These are phyloP conservation scores for Eimeria necatrix DNA, from an alignment of 169 alveolate species.

Conservation along the genomic window DNA sequence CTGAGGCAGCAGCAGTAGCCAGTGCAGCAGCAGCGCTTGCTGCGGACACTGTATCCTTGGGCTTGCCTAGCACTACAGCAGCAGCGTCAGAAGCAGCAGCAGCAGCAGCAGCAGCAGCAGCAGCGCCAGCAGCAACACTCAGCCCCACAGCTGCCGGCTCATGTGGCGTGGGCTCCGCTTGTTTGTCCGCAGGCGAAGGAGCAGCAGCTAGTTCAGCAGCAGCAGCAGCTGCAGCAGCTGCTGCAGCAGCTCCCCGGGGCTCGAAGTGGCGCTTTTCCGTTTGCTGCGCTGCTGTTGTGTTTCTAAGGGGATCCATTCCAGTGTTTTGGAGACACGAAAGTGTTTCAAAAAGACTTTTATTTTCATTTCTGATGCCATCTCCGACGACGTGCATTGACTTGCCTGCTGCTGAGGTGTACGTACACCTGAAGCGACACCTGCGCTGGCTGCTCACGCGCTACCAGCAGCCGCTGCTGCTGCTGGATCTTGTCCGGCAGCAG, in stretches of 20 bases:
- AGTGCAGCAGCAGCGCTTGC: not conserved
- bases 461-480: constrained; percentile 72
- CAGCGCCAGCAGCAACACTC: not conserved
- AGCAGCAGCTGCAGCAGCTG: constrained; percentile 44
- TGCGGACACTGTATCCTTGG: not conserved
- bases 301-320: constrained; percentile 98
- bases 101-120: not conserved
- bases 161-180: too few species aligned
- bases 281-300: constrained; percentile 90
- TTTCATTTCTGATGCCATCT: constrained; percentile 37
- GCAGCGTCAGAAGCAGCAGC: not conserved
- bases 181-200: not conserved
- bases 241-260: not conserved
- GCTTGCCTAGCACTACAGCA: not conserved
- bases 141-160: too few species aligned
- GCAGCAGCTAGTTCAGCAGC: not conserved
- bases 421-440: constrained; percentile 60
- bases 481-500: constrained; percentile 69
- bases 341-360: not conserved
- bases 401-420: constrained; percentile 59
- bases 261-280: not conserved
- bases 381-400: constrained; percentile 16
- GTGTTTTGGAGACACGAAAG: constrained; percentile 94
- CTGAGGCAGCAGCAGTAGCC: not conserved
- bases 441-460: constrained; percentile 55